phyloP scores from a whole-genome alignment of 2,329 filamentous ascomycete genomes.

The Sclerotinia glacialis region DNA sequence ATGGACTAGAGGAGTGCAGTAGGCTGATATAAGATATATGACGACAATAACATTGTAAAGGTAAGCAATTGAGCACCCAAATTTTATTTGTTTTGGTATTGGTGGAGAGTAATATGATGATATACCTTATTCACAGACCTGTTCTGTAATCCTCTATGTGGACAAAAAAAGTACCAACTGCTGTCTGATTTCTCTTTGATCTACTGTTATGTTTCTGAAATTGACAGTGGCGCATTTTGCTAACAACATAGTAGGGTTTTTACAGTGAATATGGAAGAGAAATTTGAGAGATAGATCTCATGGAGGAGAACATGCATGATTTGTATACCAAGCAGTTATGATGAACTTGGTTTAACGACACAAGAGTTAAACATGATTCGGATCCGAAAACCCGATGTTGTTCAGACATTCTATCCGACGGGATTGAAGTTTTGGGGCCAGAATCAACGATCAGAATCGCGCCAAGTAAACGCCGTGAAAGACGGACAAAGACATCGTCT shows the following conservation, averaged over 20 bases:
- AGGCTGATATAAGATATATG: not conserved
- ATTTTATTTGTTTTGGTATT: conserved; percentile 25
- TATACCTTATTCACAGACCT: conserved; percentile 74
- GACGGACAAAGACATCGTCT: not conserved
- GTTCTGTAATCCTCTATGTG: conserved; percentile 70
- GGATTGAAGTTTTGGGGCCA: not conserved
- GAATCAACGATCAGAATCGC: not conserved
- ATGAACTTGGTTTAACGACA: not conserved
- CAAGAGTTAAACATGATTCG: not conserved
- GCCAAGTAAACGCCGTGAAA: not conserved
- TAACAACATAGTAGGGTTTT: conserved; percentile 17
- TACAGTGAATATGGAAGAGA: not conserved
- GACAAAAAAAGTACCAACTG: conserved; percentile 73
- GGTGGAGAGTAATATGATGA: conserved; percentile 60
- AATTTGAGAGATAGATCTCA: not conserved
- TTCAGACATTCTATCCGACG: not conserved
- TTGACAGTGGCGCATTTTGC: not conserved
- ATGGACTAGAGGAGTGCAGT: conserved; percentile 63
- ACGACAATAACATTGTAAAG: not conserved
- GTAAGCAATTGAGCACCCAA: not conserved
- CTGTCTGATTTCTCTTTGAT: conserved; percentile 61
- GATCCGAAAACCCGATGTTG: not conserved
- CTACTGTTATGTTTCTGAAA: not conserved
- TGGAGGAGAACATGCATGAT: not conserved
- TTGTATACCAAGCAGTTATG: conserved; percentile 2